Conservation (phyloP, 2,329 filamentous ascomycete species). For the Diplodia corticola region DNA sequence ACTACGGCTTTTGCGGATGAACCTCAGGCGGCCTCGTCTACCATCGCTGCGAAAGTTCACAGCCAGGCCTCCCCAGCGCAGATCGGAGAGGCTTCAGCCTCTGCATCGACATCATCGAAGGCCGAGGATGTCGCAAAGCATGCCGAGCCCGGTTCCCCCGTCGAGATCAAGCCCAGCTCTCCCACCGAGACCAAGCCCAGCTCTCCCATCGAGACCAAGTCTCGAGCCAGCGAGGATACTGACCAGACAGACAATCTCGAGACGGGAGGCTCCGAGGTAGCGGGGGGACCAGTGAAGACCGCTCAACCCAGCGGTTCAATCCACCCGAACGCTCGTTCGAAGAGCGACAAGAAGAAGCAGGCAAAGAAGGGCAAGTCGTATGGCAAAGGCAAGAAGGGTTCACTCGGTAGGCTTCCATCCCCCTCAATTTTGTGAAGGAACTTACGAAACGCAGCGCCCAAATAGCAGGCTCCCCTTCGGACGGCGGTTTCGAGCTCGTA, state of each 20-base stretch:
- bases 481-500: too few relatives aligned
- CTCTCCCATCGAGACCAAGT: not conserved
- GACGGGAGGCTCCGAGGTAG: not conserved
- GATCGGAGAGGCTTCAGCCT: not conserved
- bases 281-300: not conserved
- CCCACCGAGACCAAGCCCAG: not conserved
- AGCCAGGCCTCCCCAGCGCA: not conserved
- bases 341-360: constrained; percentile 8
- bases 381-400: constrained; percentile 12
- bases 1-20: not conserved
- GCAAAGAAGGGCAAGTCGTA: constrained; percentile 15
- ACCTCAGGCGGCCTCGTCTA: not conserved
- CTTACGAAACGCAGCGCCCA: not conserved
- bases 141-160: not conserved
- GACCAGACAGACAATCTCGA: not conserved
- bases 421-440: not conserved
- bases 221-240: not conserved
- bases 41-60: not conserved
- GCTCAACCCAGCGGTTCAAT: not conserved
- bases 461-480: not conserved
- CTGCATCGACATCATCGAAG: not conserved
- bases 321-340: constrained; percentile 14
- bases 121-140: not conserved
- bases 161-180: not conserved
- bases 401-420: not conserved